Evolutionary conservation across 2,329 filamentous ascomycete genomes (phyloP), one percentile per base, ranked within the genome.

Genomic region (Scopulariopsis brevicaulis): DNA sequence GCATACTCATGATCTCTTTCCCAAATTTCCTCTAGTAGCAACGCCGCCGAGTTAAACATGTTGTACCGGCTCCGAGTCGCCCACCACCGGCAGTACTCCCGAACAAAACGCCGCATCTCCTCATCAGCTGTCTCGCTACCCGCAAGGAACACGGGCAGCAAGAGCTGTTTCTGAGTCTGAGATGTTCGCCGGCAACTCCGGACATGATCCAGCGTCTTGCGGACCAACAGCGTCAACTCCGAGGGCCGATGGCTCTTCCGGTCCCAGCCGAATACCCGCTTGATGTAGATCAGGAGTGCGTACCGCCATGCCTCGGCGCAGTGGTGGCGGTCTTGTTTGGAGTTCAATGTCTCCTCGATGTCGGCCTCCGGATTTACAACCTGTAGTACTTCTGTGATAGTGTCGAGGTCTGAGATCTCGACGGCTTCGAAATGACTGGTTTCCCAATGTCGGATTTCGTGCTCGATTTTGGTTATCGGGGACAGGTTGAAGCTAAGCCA

Each of bases 41-140:
- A 34, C 22, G 56, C 28, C 2, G 58, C 55, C 46, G 59, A 58
- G 43, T 53, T 56, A 35, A 61, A 61, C 60, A 61, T 61, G 46
- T n/a, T 58, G 20, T 61, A 61, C 37, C 58, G 57, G 32, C 40
- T 55, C 34, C 55, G 52, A 18, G 25, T 50, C 28, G 59, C 59
- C 60, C 60, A 61, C 32, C 57, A 55, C 53, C 53, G 52, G 34
- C 55, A 61, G 20, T 61, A 61, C 1, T 59, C 58, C 15, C 35
- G 48, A 14, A 56, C 55, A 50, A 61, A 61, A 7, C 52, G 51
- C 37, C 60, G 25, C 22, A 55, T 53, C 53, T 59, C 57, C 5
- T 50, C 37, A 24, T 59, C 60, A 43, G 43, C 37, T 4, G 58
- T 48, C 55, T 61, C 60, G 7, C n/a, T 58, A n/a, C 53, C 53